Evolutionary conservation across 179 eudicot genomes (phyloP).

Genomic region (Patellifolia procumbens): DNA sequence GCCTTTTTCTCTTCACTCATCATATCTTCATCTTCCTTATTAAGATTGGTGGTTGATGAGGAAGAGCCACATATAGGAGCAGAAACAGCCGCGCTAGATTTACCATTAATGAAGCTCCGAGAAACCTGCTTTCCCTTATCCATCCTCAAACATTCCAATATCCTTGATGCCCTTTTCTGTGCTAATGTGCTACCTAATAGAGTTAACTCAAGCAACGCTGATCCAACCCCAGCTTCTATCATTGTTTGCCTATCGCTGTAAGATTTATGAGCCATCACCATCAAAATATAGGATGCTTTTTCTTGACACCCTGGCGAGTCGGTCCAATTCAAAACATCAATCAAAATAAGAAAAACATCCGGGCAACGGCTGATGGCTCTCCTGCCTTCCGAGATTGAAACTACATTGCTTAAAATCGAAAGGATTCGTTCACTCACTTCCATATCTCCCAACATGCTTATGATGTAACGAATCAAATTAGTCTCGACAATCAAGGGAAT

Average conservation of each 20-base stretch:
- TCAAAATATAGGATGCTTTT: constrained; percentile 69
- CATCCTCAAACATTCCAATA: constrained; percentile 65
- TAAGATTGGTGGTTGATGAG: constrained; percentile 24
- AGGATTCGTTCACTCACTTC: constrained; percentile 74
- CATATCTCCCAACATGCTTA: constrained; percentile 63
- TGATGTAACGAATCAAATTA: constrained; percentile 50
- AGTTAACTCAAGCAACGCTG: constrained; percentile 80
- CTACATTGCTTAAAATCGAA: constrained; percentile 69
- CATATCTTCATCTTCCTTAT: constrained; percentile 48
- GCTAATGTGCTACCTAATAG: constrained; percentile 83
- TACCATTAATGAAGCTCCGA: constrained; percentile 30
- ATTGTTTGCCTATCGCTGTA: constrained; percentile 63
- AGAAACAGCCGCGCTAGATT: constrained; percentile 44
- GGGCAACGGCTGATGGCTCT: constrained; percentile 45
- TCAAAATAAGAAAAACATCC: constrained; percentile 51
- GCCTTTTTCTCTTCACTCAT: constrained; percentile 89
- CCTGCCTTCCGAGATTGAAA: constrained; percentile 64
- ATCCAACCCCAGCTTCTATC: constrained; percentile 67
- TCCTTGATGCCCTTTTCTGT: constrained; percentile 87
- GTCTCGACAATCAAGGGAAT: constrained; percentile 51
- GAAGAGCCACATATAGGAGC: constrained; percentile 70
- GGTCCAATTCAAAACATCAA: constrained; percentile 80
- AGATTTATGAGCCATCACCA: constrained; percentile 91
- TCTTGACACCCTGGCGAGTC: constrained; percentile 93
- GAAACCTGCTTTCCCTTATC: constrained; percentile 77